Evolutionary conservation across 2,329 filamentous ascomycete species (phyloP).

Genomic region (Colletotrichum sp.): DNA sequence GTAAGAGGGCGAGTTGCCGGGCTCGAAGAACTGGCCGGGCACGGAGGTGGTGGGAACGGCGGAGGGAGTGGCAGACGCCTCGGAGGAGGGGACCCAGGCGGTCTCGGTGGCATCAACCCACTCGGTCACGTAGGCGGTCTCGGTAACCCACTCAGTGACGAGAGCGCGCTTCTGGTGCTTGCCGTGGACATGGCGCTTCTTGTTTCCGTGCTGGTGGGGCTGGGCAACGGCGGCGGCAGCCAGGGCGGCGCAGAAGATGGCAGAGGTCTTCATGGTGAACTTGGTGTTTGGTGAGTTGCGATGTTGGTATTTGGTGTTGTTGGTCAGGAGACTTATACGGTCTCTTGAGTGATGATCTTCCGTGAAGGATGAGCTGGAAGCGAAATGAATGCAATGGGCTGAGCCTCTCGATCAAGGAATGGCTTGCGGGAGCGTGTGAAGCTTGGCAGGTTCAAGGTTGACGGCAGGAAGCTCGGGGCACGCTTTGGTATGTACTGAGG

Average conservation of each 20-base stretch:
- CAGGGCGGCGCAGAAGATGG: conserved; percentile 45
- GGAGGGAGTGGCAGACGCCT: conserved; percentile 26
- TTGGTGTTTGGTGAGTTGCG: not conserved
- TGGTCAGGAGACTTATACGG: conserved; percentile 1
- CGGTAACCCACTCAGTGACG: conserved; percentile 57
- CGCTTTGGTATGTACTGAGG: conserved; percentile 10
- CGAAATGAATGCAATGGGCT: conserved; percentile 19
- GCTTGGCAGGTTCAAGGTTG: conserved; percentile 3
- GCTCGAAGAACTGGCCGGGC: conserved; percentile 36
- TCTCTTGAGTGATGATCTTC: not conserved
- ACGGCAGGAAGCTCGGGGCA: conserved; percentile 9
- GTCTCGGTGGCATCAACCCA: conserved; percentile 55
- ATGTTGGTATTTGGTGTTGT: not conserved
- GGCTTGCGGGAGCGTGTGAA: conserved; percentile 8
- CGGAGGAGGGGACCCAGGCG: conserved; percentile 44
- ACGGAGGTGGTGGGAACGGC: conserved; percentile 26
- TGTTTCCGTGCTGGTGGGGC: conserved; percentile 46
- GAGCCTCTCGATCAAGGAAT: conserved; percentile 16
- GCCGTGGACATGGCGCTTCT: conserved; percentile 39
- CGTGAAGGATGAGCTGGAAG: conserved; percentile 14
- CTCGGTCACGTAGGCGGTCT: conserved; percentile 52
- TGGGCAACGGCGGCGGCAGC: conserved; percentile 55
- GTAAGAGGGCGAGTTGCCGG: conserved; percentile 13
- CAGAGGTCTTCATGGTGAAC: conserved; percentile 46
- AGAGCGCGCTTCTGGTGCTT: conserved; percentile 40